phyloP scores from a whole-genome alignment of 2,329 filamentous ascomycete species.

The Rutstroemia sp. region DNA sequence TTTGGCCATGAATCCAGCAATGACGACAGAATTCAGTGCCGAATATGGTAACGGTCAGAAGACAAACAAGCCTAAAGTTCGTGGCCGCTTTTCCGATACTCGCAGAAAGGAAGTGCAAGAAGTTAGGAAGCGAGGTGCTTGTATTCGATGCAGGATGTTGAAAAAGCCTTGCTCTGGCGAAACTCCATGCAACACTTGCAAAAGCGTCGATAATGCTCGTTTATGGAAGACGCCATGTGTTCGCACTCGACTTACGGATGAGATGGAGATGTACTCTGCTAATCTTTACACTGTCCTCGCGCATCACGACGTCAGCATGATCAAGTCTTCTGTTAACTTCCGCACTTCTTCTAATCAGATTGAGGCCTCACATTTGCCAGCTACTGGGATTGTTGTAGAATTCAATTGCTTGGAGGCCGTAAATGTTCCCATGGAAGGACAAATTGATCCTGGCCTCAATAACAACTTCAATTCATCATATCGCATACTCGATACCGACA shows the following conservation, averaged over 20 bases:
- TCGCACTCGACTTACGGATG: slow-evolving; percentile 52
- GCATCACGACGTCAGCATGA: slow-evolving; percentile 49
- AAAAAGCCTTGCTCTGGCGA: slow-evolving; percentile 60
- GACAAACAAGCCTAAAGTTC: slow-evolving; percentile 36
- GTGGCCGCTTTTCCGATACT: slow-evolving; percentile 48
- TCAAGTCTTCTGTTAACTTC: slow-evolving; percentile 44
- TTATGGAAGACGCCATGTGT: slow-evolving; percentile 61
- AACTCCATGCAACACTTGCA: slow-evolving; percentile 55
- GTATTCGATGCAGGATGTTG: slow-evolving; percentile 57
- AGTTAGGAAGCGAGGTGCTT: slow-evolving; percentile 57
- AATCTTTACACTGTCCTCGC: slow-evolving; percentile 56
- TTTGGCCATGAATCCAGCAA: slow-evolving; percentile 21
- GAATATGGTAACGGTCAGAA: slow-evolving; percentile 28
- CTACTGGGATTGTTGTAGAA: slow-evolving; percentile 30
- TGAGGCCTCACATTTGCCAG: slow-evolving; percentile 52
- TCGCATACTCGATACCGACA: slow-evolving; percentile 54
- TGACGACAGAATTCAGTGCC: slow-evolving; percentile 28
- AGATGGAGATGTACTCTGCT: slow-evolving; percentile 55
- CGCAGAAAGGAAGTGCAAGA: slow-evolving; percentile 59
- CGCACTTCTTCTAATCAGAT: slow-evolving; percentile 38
- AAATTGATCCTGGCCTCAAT: slow-evolving; percentile 29
- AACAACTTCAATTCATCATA: slow-evolving; percentile 26
- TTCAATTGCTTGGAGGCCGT: slow-evolving; percentile 26
- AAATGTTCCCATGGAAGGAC: slow-evolving; percentile 23
- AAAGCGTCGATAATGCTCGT: slow-evolving; percentile 54